These are phyloP conservation scores for Candida arabinofermentans DNA, from an alignment of 805 yeast genomes.

Conservation along the genomic window DNA sequence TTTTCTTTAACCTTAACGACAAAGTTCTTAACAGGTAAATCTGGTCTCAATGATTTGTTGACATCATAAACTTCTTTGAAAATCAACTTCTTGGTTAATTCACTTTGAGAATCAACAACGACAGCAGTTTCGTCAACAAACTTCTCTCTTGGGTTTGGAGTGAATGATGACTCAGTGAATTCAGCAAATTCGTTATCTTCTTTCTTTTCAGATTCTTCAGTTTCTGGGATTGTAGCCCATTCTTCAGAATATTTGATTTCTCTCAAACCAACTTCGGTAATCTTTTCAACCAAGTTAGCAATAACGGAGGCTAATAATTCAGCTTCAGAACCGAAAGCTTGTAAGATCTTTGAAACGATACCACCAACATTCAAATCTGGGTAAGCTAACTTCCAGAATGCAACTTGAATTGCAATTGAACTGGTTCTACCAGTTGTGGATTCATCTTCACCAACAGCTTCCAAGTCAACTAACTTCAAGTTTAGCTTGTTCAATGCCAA, in stretches of 20 bases:
- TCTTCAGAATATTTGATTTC: conserved; percentile 33
- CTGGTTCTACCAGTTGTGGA: conserved; percentile 73
- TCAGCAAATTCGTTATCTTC: conserved; percentile 42
- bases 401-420: conserved; percentile 71
- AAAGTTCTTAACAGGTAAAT: conserved; percentile 77
- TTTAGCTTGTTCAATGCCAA: conserved; percentile 50
- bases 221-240: conserved; percentile 21
- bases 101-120: conserved; percentile 34
- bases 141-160: conserved; percentile 55
- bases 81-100: conserved; percentile 63
- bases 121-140: conserved; percentile 40
- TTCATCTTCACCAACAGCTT: conserved; percentile 60
- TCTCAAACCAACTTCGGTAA: conserved; percentile 41
- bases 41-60: conserved; percentile 72
- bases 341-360: conserved; percentile 71
- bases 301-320: conserved; percentile 73
- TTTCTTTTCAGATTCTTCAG: conserved; percentile 7
- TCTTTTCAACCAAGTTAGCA: conserved; percentile 59
- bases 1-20: conserved; percentile 88
- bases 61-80: conserved; percentile 78
- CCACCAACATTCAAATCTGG: conserved; percentile 57
- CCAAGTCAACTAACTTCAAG: conserved; percentile 57
- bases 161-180: conserved; percentile 61
- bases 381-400: conserved; percentile 70
- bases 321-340: conserved; percentile 76